Conservation (phyloP, 176 grass and related monocot species). For the Carex pumila region DNA sequence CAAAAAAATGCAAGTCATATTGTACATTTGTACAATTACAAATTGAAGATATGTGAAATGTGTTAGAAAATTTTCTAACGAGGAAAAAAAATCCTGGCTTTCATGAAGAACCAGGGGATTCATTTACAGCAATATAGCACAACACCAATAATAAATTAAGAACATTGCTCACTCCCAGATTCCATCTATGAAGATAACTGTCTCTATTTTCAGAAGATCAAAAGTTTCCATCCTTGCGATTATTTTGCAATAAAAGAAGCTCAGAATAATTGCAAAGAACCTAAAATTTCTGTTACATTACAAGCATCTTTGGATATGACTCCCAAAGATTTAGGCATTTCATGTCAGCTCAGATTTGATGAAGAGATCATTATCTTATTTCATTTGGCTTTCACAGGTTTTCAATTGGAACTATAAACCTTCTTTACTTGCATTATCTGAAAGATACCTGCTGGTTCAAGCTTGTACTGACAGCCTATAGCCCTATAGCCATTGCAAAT, state of each 20-base stretch:
- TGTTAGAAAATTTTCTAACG: neutral
- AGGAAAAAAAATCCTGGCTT: neutral
- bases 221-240: neutral
- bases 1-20: conserved; percentile 2
- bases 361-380: neutral
- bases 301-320: neutral
- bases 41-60: neutral
- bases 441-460: neutral
- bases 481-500: neutral
- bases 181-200: neutral
- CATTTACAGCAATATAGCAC: neutral
- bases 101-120: neutral
- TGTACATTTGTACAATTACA: conserved; percentile 10
- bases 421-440: neutral
- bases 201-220: neutral
- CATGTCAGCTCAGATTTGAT: neutral
- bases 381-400: neutral
- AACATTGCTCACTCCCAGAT: neutral
- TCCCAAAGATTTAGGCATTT: neutral
- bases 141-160: neutral
- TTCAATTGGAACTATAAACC: neutral
- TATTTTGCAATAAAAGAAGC: neutral
- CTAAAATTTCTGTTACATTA: neutral
- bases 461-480: neutral
- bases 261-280: neutral